These are phyloP conservation scores for Erodium chrysanthum DNA, from an alignment of 441 rosid genomes.

Conservation along the genomic window DNA sequence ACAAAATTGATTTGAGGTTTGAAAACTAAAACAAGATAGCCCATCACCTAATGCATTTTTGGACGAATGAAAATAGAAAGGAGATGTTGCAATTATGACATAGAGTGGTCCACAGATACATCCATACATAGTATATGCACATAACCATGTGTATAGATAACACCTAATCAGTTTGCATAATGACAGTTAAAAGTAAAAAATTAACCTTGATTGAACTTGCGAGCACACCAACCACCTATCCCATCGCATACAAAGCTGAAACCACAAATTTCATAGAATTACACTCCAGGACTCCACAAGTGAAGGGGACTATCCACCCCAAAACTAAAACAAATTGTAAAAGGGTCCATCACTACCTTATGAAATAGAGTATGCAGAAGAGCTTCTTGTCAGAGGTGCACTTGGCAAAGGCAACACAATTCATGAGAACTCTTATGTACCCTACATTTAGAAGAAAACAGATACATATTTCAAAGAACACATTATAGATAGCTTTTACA, in stretches of 20 bases:
- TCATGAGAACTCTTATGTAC: conserved; percentile 67
- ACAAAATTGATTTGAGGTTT: background rate
- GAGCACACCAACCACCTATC: conserved; percentile 96
- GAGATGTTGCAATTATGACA: background rate
- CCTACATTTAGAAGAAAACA: conserved; percentile 34
- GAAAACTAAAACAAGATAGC: background rate
- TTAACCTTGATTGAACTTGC: conserved; percentile 84
- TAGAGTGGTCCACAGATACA: no score
- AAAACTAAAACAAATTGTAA: conserved; percentile 11
- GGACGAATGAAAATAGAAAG: background rate
- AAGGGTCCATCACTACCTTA: conserved; percentile 39
- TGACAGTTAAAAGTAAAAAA: background rate
- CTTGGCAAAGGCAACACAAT: conserved; percentile 70
- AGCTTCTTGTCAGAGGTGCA: conserved; percentile 75
- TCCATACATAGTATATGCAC: no score
- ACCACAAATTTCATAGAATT: conserved; percentile 19
- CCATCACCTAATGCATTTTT: background rate
- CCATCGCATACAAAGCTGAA: conserved; percentile 94
- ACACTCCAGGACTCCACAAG: background rate
- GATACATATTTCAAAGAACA: conserved; percentile 1
- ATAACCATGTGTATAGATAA: background rate
- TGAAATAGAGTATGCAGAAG: conserved; percentile 62
- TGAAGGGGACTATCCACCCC: background rate
- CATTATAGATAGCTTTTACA: conserved; percentile 1
- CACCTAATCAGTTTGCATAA: background rate